Percentiles rank a stretch among this genome's conserved stretches.
Evolutionary conservation across 2,329 filamentous ascomycete genomes (phyloP).

Genomic region (Exserohilum turcica): DNA sequence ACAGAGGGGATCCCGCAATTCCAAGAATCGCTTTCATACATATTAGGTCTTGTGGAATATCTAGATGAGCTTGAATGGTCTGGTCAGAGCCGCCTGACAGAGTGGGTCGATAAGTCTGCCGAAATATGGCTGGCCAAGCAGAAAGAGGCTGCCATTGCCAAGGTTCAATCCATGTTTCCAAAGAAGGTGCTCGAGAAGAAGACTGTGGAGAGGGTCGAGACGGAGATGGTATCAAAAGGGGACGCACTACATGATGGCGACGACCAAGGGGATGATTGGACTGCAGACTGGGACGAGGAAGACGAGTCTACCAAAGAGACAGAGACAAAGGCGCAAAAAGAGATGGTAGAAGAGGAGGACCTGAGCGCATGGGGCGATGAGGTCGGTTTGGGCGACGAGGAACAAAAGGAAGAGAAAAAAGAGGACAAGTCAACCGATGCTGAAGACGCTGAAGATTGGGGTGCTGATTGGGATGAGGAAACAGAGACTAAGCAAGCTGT

Average conservation of each 20-base stretch:
- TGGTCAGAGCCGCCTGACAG: conserved; percentile 65
- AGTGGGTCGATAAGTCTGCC: conserved; percentile 82
- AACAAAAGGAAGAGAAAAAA: conserved; percentile 26
- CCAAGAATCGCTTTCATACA: conserved; percentile 69
- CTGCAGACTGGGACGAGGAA: conserved; percentile 76
- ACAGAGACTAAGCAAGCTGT: conserved; percentile 28
- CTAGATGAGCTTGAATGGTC: conserved; percentile 69
- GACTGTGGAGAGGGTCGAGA: conserved; percentile 82
- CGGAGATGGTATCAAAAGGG: conserved; percentile 73
- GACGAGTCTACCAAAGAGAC: conserved; percentile 18
- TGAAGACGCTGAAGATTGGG: conserved; percentile 71
- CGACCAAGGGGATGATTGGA: conserved; percentile 69
- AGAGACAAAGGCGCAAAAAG: conserved; percentile 21
- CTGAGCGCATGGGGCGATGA: conserved; percentile 56
- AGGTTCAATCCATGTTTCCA: conserved; percentile 71
- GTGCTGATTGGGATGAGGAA: conserved; percentile 73
- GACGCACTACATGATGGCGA: conserved; percentile 66
- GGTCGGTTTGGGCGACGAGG: conserved; percentile 35
- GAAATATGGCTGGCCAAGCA: conserved; percentile 85
- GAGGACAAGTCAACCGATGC: conserved; percentile 47
- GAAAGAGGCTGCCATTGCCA: conserved; percentile 77
- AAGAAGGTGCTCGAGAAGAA: conserved; percentile 69
- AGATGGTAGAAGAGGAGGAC: conserved; percentile 53
- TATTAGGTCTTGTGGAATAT: conserved; percentile 66
- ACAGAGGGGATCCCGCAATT: conserved; percentile 74